These are phyloP conservation scores for Ustilago hordei DNA, from an alignment of 1,284 basidiomycete genomes.

Conservation along the genomic window DNA sequence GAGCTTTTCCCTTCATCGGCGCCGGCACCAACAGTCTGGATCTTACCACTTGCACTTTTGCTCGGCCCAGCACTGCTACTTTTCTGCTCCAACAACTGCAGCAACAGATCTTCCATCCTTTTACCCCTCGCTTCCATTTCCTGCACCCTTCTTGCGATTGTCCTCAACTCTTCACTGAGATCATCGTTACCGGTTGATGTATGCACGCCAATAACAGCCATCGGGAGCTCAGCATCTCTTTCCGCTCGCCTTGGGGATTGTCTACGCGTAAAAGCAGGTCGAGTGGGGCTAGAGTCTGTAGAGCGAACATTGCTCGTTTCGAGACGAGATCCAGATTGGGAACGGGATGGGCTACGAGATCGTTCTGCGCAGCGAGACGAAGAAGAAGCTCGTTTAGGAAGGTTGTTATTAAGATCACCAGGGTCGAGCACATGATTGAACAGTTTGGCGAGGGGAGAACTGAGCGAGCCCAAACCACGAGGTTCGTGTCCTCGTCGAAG, in stretches of 20 bases:
- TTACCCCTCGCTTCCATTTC: slow-evolving; percentile 48
- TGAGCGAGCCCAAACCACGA: slow-evolving; percentile 42
- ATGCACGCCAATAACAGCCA: slow-evolving; percentile 9
- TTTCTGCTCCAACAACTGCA: slow-evolving; percentile 34
- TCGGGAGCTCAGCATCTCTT: background rate
- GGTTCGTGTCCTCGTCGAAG: slow-evolving; percentile 30
- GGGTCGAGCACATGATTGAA: slow-evolving; percentile 38
- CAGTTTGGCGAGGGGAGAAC: slow-evolving; percentile 42
- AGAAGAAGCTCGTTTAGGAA: slow-evolving; percentile 4
- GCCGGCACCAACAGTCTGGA: background rate
- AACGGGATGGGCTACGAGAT: slow-evolving; percentile 9
- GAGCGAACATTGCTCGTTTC: background rate
- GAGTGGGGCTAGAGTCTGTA: slow-evolving; percentile 11
- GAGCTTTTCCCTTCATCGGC: background rate
- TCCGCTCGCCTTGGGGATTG: slow-evolving; percentile 1
- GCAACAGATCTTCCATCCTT: slow-evolving; percentile 46
- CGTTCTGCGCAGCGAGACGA: slow-evolving; percentile 12
- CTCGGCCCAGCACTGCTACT: slow-evolving; percentile 8
- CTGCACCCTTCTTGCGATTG: slow-evolving; percentile 30
- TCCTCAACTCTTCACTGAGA: slow-evolving; percentile 29
- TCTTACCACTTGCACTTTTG: background rate
- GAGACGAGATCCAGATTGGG: slow-evolving; percentile 6
- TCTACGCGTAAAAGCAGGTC: background rate
- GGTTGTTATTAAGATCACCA: slow-evolving; percentile 7
- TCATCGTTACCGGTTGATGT: slow-evolving; percentile 8